phyloP scores from a whole-genome alignment of 495 filamentous ascomycete species.

The Talaromyces adpressus region DNA sequence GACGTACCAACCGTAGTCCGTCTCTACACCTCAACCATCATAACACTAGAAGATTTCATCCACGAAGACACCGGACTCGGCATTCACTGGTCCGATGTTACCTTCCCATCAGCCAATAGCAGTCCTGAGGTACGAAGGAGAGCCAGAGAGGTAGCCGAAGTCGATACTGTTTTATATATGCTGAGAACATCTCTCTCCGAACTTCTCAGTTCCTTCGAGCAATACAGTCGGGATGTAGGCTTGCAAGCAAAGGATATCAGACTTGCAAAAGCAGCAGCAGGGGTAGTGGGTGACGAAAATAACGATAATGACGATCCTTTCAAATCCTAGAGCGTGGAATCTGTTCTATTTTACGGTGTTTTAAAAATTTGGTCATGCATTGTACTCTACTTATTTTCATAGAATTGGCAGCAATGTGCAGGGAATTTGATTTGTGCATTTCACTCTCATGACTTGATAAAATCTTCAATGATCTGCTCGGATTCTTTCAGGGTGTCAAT shows the following conservation, averaged over 20 bases:
- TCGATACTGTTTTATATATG: conserved; percentile 53
- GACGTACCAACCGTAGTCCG: conserved; percentile 68
- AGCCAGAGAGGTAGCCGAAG: conserved; percentile 43
- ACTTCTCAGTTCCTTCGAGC: conserved; percentile 61
- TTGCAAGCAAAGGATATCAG: conserved; percentile 60
- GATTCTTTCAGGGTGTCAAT: background rate
- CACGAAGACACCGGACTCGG: conserved; percentile 36
- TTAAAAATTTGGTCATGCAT: background rate
- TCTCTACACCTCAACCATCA: conserved; percentile 59
- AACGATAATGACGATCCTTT: conserved; percentile 6
- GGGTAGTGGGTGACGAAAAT: conserved; percentile 11
- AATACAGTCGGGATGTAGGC: conserved; percentile 59
- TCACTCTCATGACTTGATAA: background rate
- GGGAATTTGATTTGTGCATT: background rate
- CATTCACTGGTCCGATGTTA: conserved; percentile 78
- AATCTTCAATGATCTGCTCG: background rate
- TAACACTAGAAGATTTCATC: conserved; percentile 62
- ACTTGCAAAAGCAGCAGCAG: conserved; percentile 58
- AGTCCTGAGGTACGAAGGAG: conserved; percentile 29
- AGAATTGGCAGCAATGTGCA: background rate
- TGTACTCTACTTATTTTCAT: conserved; percentile 1
- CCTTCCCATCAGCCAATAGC: conserved; percentile 37
- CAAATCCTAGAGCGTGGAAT: background rate
- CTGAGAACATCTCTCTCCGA: conserved; percentile 53
- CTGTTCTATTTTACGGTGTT: background rate